phyloP scores from a whole-genome alignment of 495 filamentous ascomycete genomes.

The Lichenothelia convexa region DNA sequence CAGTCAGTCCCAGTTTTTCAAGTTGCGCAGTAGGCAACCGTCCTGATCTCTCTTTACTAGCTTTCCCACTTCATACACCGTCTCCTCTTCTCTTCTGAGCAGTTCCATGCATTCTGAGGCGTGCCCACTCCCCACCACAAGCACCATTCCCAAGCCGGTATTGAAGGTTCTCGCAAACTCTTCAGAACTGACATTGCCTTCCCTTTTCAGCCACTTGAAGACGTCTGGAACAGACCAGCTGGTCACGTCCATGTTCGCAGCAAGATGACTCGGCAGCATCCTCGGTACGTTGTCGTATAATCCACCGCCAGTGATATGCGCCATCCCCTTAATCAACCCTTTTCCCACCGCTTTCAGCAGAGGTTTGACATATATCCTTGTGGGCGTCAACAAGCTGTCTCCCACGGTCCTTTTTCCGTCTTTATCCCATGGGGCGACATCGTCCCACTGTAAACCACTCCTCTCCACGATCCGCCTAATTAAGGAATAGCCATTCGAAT shows the following conservation, averaged over 20 bases:
- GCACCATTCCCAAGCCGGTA: constrained; percentile 79
- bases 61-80: constrained; percentile 54
- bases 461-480: constrained; percentile 69
- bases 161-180: constrained; percentile 93
- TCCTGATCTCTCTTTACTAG: constrained; percentile 36
- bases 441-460: constrained; percentile 46
- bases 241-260: constrained; percentile 56
- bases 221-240: constrained; percentile 56
- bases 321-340: constrained; percentile 60
- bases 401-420: constrained; percentile 38
- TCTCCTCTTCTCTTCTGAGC: constrained; percentile 52
- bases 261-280: constrained; percentile 62
- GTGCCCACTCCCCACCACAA: constrained; percentile 47
- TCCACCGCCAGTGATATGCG: constrained; percentile 92
- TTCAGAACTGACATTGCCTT: constrained; percentile 47
- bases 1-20: constrained; percentile 53
- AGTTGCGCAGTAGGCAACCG: constrained; percentile 48
- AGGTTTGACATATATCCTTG: constrained; percentile 26
- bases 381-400: constrained; percentile 46
- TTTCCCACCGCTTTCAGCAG: constrained; percentile 31
- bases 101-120: constrained; percentile 32
- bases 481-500: constrained; percentile 92
- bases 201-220: constrained; percentile 66
- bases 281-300: constrained; percentile 82
- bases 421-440: constrained; percentile 53